Conservation (phyloP, 768 basidiomycete species). For the Agaricus subrufescens region DNA sequence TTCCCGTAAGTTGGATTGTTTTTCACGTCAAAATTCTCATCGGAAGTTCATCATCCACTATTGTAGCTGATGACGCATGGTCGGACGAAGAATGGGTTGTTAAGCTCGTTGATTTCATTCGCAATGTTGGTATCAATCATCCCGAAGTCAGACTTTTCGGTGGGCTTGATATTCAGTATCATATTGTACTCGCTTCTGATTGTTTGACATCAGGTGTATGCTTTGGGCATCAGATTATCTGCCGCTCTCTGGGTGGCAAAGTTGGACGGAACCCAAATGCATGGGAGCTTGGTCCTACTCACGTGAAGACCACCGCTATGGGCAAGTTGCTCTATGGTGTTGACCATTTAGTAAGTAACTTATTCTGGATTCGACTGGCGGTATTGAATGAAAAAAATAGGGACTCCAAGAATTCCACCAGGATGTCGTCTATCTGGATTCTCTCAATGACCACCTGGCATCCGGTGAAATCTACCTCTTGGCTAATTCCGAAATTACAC, state of each 20-base stretch:
- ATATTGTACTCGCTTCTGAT: not conserved
- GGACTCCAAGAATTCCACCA: not conserved
- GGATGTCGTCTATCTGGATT: not conserved
- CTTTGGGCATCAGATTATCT: slow-evolving; percentile 79
- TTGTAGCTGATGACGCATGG: slow-evolving; percentile 70
- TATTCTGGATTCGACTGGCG: not conserved
- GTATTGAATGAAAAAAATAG: not conserved
- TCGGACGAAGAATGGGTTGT: slow-evolving; percentile 74
- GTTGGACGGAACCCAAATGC: slow-evolving; percentile 57
- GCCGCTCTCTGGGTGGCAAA: slow-evolving; percentile 68
- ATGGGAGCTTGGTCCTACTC: slow-evolving; percentile 76
- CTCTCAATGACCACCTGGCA: slow-evolving; percentile 29
- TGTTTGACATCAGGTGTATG: slow-evolving; percentile 60
- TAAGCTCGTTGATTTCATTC: slow-evolving; percentile 55
- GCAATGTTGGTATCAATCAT: too few relatives aligned
- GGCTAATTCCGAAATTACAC: slow-evolving; percentile 48
- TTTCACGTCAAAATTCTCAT: not conserved
- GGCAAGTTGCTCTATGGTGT: slow-evolving; percentile 47
- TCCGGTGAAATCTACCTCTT: slow-evolving; percentile 49
- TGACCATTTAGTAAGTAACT: too few relatives aligned
- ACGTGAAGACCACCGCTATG: slow-evolving; percentile 55
- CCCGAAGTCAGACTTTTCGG: slow-evolving; percentile 38
- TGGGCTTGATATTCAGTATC: slow-evolving; percentile 17
- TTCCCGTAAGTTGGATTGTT: slow-evolving; percentile 46
- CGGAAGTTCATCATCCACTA: not conserved